These are phyloP conservation scores for Thermomyces lanuginosus DNA, from an alignment of 2,329 filamentous ascomycete genomes.

Conservation along the genomic window DNA sequence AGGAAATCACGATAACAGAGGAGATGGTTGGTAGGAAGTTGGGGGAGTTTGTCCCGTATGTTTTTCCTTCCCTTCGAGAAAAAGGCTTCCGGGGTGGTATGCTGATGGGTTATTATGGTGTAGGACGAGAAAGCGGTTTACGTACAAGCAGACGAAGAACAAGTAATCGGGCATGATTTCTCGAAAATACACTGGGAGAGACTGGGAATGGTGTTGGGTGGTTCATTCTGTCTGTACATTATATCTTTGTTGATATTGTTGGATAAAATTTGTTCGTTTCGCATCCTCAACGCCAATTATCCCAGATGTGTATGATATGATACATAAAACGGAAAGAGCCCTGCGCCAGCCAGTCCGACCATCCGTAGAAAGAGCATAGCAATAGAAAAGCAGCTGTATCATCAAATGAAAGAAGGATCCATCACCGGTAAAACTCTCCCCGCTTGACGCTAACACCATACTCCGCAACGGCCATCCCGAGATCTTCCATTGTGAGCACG, in stretches of 20 bases:
- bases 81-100: not conserved
- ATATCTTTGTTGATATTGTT: too few species aligned
- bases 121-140: conserved; percentile 52
- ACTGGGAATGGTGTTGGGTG: too few species aligned
- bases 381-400: not conserved
- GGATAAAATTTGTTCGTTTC: too few species aligned
- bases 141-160: conserved; percentile 56
- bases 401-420: too few species aligned
- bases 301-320: too few species aligned
- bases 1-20: conserved; percentile 70
- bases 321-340: too few species aligned
- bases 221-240: too few species aligned
- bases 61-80: conserved; percentile 11
- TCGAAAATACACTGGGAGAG: too few species aligned
- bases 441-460: conserved; percentile 96
- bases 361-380: too few species aligned
- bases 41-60: conserved; percentile 79
- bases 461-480: conserved; percentile 95
- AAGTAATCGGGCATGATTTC: too few species aligned
- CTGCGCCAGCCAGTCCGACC: too few species aligned
- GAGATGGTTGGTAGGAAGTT: conserved; percentile 95
- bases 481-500: conserved; percentile 93
- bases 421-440: conserved; percentile 83
- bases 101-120: conserved; percentile 1
- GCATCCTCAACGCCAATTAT: too few species aligned